A percentile compares a stretch with the other conserved stretches of the same genome.
Conservation (phyloP, 75 land plant species). For the Cunninghamia lanceolata region DNA sequence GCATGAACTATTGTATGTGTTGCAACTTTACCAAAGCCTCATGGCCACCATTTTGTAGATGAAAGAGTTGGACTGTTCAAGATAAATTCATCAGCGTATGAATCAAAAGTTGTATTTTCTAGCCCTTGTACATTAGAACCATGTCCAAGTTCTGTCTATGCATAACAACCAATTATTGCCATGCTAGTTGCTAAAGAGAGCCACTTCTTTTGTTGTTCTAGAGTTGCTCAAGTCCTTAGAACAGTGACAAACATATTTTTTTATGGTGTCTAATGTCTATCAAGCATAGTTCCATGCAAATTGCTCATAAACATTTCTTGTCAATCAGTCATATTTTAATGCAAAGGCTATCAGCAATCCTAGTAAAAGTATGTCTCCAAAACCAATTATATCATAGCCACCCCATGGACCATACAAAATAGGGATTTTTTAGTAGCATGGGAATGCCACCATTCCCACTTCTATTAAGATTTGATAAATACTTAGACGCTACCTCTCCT, state of each 20-base stretch:
- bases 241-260: conserved; percentile 35
- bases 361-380: no score
- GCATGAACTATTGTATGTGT: conserved; percentile 36
- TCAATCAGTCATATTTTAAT: no score
- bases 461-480: no score
- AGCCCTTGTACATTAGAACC: conserved; percentile 42
- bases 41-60: conserved; percentile 42
- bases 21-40: conserved; percentile 32
- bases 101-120: conserved; percentile 35
- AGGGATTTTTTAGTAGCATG: no score
- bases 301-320: no score
- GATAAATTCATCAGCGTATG: conserved; percentile 24
- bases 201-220: conserved; percentile 33
- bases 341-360: no score
- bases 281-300: no score
- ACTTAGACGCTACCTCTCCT: no score
- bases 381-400: no score
- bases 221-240: conserved; percentile 28
- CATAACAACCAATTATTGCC: conserved; percentile 34
- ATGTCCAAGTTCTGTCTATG: conserved; percentile 38
- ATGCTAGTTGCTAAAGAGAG: conserved; percentile 23
- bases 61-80: conserved; percentile 30
- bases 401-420: no score
- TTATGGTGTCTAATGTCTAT: no score
- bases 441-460: no score